Base-by-base conservation (phyloP, 169 alveolate genomes). In the Plasmodium sp. region DNA sequence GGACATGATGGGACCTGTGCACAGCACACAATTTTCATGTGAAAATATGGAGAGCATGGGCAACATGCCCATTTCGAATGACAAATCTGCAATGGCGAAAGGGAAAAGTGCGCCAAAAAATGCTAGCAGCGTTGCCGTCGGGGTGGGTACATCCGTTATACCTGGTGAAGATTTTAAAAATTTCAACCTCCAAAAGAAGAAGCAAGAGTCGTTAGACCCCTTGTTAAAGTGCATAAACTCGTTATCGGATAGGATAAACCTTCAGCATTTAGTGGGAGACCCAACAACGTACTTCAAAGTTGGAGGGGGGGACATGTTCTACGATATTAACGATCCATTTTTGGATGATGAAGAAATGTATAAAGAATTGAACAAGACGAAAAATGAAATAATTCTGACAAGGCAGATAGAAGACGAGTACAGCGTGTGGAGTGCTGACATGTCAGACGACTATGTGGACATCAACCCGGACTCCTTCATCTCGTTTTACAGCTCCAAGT, bases 231-330 rank as follows among this genome's bases (percentile, higher is more conserved):
- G 98, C 41, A 96, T 96, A 41, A 94, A 96, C 79, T 96, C 98
- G 10, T 93, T 96, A 16, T 94, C 98, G 6, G 98, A 96, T 82
- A 73, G 98, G 18, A 95, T 96, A 6, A 95, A 95, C 74, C 93
- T 96, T 14, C 98, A 96, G 92, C 97, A 96, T 72, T 72, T 96
- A 62, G 98, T 96, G 16, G 98, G 97, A 1, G 97, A 96, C 62
- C 98, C 98, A 41, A 83, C 96, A 27, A 83, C 96, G 3, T 96
- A 96, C 81, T 92, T 96, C 75, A 95, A 93, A 92, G 79, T 80
- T 16, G 98, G 98, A 22, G 98, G 98, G 45, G 98, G 96, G 67
- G 98, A 96, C 67, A 96, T 95, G 98, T 97, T 94, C 91, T 96
- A 96, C 77, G 98, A 96, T 75, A 96, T 96, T 33, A 96, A 96